A percentile compares a stretch with the other conserved stretches of the same genome.
These are phyloP conservation scores for Mucor saturninus DNA, from an alignment of 371 early-diverging fungal genomes.

Conservation along the genomic window DNA sequence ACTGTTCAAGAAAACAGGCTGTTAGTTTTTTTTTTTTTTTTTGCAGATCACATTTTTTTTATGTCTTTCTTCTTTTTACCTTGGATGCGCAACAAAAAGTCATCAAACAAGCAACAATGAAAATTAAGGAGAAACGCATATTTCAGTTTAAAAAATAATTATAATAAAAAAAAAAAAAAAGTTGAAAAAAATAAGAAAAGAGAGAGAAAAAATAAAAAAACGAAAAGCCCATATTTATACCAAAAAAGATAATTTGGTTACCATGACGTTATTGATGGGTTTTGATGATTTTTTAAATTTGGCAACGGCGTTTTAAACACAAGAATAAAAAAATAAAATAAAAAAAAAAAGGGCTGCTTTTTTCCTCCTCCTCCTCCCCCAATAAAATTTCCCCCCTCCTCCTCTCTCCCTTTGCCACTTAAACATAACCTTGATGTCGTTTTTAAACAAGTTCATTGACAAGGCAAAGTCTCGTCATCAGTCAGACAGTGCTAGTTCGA, in stretches of 20 bases:
- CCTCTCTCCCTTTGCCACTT: background rate
- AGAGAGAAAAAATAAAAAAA: background rate
- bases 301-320: background rate
- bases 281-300: too few species aligned
- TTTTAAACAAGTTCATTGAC: constrained; percentile 33
- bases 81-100: constrained; percentile 6
- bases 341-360: background rate
- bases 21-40: background rate
- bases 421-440: constrained; percentile 19
- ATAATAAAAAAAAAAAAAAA: constrained; percentile 1
- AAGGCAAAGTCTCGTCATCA: constrained; percentile 32
- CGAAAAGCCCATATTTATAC: background rate
- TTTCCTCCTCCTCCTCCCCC: background rate
- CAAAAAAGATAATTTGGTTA: too few species aligned
- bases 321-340: background rate
- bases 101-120: background rate
- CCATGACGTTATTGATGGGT: constrained; percentile 4
- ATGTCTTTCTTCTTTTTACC: background rate
- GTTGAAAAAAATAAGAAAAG: background rate
- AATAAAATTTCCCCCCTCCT: background rate
- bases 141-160: background rate
- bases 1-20: background rate
- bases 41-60: background rate
- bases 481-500: constrained; percentile 11
- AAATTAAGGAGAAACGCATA: constrained; percentile 1